Evolutionary conservation across 208 protist species (phyloP).

Genomic region (Wallacemonas sp.): DNA sequence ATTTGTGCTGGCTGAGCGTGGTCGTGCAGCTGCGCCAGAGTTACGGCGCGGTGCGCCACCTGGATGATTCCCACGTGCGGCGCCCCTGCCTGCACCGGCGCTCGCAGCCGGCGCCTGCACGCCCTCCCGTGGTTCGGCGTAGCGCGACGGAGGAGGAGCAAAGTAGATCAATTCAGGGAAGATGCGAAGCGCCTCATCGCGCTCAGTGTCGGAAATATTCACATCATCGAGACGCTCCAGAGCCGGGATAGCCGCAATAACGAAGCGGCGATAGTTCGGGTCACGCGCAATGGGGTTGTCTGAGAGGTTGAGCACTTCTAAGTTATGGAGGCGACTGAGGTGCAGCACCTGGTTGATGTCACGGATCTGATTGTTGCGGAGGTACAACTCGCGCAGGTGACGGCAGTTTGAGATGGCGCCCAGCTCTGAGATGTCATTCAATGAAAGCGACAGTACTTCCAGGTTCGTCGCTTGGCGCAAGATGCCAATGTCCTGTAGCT

Average conservation of each 20-base stretch:
- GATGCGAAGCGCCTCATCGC: slow-evolving; percentile 52
- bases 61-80: too few species aligned
- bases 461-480: slow-evolving; percentile 60
- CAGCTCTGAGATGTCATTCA: slow-evolving; percentile 84
- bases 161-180: slow-evolving; percentile 78
- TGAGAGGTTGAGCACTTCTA: slow-evolving; percentile 72
- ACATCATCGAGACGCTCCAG: slow-evolving; percentile 74
- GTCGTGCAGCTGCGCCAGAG: background rate
- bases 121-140: slow-evolving; percentile 52
- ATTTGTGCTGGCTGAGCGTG: background rate
- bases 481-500: slow-evolving; percentile 84
- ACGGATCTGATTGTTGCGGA: slow-evolving; percentile 81
- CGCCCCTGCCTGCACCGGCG: background rate
- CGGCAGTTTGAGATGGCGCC: slow-evolving; percentile 67
- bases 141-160: slow-evolving; percentile 70
- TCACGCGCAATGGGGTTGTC: slow-evolving; percentile 87
- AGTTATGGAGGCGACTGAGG: slow-evolving; percentile 55
- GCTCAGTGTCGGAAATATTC: slow-evolving; percentile 65
- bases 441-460: slow-evolving; percentile 82
- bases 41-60: background rate
- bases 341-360: slow-evolving; percentile 90
- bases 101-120: slow-evolving; percentile 3
- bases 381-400: slow-evolving; percentile 72
- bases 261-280: slow-evolving; percentile 87
- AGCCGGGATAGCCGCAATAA: slow-evolving; percentile 79